Evolutionary conservation across 257 asterid species (phyloP), one percentile per base, ranked within the genome.

Genomic region (Euphrasia confusa): DNA sequence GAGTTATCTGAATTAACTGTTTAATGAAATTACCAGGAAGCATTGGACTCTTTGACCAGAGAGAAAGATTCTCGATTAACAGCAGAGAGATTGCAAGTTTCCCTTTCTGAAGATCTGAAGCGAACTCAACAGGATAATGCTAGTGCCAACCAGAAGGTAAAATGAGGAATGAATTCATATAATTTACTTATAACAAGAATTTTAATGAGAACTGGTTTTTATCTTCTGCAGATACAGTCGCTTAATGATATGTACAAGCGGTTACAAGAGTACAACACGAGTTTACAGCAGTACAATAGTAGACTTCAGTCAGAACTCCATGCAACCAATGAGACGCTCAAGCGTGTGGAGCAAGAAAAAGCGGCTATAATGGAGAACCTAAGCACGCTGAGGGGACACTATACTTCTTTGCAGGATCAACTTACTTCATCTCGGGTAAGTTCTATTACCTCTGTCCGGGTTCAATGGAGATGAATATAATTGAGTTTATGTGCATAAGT

Each of bases 281-380:
- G 96, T 61, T 79, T 92, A 73, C 95, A 92, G 74, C 89, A 84
- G 71, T 92, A 85, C 76, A 92, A 89, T 69, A 89, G 75, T 59
- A 86, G 78, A 59, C 99, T 92, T 77, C 99, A 89, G 71, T 76
- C 89, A 1, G 97, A 92, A 53, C 86, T 84, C 68, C 81, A 88
- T 56, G 52, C 74, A 1, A 81, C 84, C 13, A 83, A 83, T 66
- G 89, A 84, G 71, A 69, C 84, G 2, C 82, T 94, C 48, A 84
- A 90, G 70, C 89, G 80, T 32, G 96, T 85, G 40, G 95, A 87
- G 77, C 80, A 81, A 62, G 97, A 89, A 76, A 90, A 94, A 74
- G 81, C 81, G 18, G 94, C 86, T 2, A 72, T 84, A 0, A 82
- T 87, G 58, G 97, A 90, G 75, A 90, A 82, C 68, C 87, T 82